phyloP scores from a whole-genome alignment of 306 rosid species.

The Dryas drummondii region DNA sequence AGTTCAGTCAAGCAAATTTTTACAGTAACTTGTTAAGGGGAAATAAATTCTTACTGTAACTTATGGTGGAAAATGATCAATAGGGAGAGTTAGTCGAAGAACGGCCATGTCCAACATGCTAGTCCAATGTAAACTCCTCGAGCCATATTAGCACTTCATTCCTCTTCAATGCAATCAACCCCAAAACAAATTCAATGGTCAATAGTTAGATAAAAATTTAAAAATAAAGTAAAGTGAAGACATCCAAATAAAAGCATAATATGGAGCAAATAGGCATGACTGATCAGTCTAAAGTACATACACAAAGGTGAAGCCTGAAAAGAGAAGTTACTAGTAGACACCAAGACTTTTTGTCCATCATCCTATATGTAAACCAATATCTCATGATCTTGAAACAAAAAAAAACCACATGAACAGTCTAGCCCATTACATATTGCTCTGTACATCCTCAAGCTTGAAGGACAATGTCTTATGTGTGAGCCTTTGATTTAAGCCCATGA shows the following conservation, averaged over 20 bases:
- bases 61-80: background rate
- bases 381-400: too few species aligned
- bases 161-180: conserved; percentile 53
- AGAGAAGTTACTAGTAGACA: too few species aligned
- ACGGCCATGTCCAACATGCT: conserved; percentile 20
- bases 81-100: background rate
- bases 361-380: too few species aligned
- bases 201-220: background rate
- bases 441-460: too few species aligned
- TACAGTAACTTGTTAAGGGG: background rate
- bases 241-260: background rate
- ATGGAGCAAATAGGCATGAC: background rate
- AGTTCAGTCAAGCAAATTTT: background rate
- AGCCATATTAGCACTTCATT: conserved; percentile 92
- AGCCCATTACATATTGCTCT: too few species aligned
- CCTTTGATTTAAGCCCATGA: too few species aligned
- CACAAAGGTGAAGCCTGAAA: too few species aligned
- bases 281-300: too few species aligned
- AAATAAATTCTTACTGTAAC: background rate
- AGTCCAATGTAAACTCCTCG: conserved; percentile 71
- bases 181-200: conserved; percentile 2
- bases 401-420: too few species aligned
- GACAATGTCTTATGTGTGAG: too few species aligned
- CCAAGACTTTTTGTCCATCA: too few species aligned
- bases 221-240: background rate